A percentile compares a stretch with the other conserved stretches of the same genome.
phyloP scores from a whole-genome alignment of 1,284 basidiomycete genomes.

The Pseudozyma sp. region DNA sequence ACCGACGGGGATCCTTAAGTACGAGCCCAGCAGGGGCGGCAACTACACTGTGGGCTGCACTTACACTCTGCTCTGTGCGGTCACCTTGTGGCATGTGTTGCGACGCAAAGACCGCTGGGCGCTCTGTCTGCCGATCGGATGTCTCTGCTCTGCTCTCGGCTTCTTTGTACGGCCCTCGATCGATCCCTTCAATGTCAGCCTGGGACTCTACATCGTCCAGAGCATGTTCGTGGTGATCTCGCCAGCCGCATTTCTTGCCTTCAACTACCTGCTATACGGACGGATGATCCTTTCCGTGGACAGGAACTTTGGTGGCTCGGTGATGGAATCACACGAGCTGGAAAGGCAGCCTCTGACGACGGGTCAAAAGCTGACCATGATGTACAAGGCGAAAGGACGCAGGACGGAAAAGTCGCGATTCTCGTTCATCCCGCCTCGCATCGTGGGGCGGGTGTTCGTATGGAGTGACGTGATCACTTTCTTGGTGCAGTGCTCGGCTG shows the following conservation, averaged over 20 bases:
- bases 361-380: slow-evolving; percentile 26
- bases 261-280: slow-evolving; percentile 61
- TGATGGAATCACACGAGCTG: slow-evolving; percentile 20
- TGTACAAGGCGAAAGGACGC: slow-evolving; percentile 32
- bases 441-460: slow-evolving; percentile 60
- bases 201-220: slow-evolving; percentile 43
- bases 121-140: slow-evolving; percentile 54
- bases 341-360: slow-evolving; percentile 25
- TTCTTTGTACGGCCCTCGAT: slow-evolving; percentile 43
- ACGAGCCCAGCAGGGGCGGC: slow-evolving; percentile 40
- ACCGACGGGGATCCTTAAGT: slow-evolving; percentile 33
- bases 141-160: slow-evolving; percentile 33
- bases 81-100: slow-evolving; percentile 32
- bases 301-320: slow-evolving; percentile 33
- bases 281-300: slow-evolving; percentile 42
- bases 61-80: slow-evolving; percentile 23
- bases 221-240: slow-evolving; percentile 55
- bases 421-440: slow-evolving; percentile 50
- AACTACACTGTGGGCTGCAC: slow-evolving; percentile 42
- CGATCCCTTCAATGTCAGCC: slow-evolving; percentile 17
- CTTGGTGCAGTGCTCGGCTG: slow-evolving; percentile 52
- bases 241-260: slow-evolving; percentile 54
- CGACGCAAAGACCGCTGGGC: slow-evolving; percentile 48
- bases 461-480: slow-evolving; percentile 62
- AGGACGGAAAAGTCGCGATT: slow-evolving; percentile 39